Evolutionary conservation across 805 yeast species (phyloP), one percentile per base, ranked within the genome.

Genomic region (Candida manassasensis): DNA sequence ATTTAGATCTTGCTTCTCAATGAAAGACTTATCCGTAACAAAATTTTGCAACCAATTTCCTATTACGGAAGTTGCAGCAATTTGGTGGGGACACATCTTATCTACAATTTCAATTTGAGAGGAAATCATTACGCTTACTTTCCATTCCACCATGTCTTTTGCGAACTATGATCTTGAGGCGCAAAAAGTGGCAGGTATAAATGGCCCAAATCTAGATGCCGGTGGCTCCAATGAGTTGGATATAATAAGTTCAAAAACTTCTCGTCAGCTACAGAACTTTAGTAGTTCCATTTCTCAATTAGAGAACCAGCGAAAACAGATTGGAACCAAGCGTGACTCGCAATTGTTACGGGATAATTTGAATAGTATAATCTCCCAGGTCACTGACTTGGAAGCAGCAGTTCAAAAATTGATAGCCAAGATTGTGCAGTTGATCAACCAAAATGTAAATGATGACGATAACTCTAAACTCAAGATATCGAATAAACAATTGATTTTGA

Each of bases 301-400:
- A 29, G 79, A 75, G 39, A 61, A 63, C 19, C 65, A 73, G 29
- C 63, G 73, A 16, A 59, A 58, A 28, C 75, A 67, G 35, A 44
- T 79, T 11, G 85, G 85, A 0, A 61, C 80, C 1, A 63, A 63
- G 35, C 44, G 79, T 43, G 84, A 79, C 44, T 57, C 59, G 14
- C 19, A 16, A 2, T 46, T 50, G 19, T 40, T 70, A n/a, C 49
- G 78, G 31, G 46, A 42, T 11, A 50, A 50, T 11, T 44, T 64
- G 16, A 75, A 68, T 38, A 45, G 53, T 4, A 39, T 63, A 3
- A 51, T 53, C 7, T 45, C 53, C 3, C 59, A 75, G 14, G 50
- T 60, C 2, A 41, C 47, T 9, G 54, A 51, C 6, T 41, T 65
- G 39, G 62, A 56, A 19, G 35, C 37, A 11, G 68, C 63, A 3